Percentiles rank a stretch among this genome's conserved stretches.
These are phyloP conservation scores for Sporormia fimetaria DNA, from an alignment of 495 filamentous ascomycete genomes.

Conservation along the genomic window DNA sequence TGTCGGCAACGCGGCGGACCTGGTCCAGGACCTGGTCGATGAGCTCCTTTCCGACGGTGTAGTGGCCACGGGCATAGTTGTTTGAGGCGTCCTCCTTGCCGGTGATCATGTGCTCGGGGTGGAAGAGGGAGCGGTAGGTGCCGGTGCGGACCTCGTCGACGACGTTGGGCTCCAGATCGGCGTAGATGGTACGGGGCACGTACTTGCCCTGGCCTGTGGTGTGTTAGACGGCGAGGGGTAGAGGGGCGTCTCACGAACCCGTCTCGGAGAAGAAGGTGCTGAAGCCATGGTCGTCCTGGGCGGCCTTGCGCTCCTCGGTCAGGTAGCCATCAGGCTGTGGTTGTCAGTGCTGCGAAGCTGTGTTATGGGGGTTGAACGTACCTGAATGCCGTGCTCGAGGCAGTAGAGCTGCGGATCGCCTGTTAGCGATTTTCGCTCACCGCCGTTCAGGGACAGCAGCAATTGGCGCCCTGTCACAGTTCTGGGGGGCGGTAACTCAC, in stretches of 20 bases:
- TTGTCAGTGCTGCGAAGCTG: constrained; percentile 6
- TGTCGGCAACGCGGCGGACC: constrained; percentile 89
- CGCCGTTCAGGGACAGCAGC: constrained; percentile 8
- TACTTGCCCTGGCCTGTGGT: constrained; percentile 87
- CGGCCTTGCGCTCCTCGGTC: constrained; percentile 91
- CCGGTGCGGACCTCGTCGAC: constrained; percentile 99
- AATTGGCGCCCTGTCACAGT: background rate
- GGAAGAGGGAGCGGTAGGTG: constrained; percentile 90
- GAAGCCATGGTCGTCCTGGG: constrained; percentile 91
- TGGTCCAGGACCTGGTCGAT: constrained; percentile 95
- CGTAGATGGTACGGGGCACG: constrained; percentile 97
- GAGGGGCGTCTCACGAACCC: constrained; percentile 46
- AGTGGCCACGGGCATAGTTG: constrained; percentile 98
- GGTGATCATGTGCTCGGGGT: constrained; percentile 98
- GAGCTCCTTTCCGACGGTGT: constrained; percentile 97
- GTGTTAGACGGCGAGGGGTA: constrained; percentile 9
- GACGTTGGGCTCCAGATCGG: constrained; percentile 98
- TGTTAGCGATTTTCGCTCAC: constrained; percentile 13
- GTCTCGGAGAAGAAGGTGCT: constrained; percentile 99
- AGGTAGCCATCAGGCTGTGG: constrained; percentile 91
- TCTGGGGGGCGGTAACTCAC: constrained; percentile 43
- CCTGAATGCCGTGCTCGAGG: constrained; percentile 98
- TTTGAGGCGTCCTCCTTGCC: constrained; percentile 99
- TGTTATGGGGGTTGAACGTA: constrained; percentile 45
- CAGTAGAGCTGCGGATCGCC: constrained; percentile 72